Conservation (phyloP, 257 asterid species). For the Solanum peruvianum region DNA sequence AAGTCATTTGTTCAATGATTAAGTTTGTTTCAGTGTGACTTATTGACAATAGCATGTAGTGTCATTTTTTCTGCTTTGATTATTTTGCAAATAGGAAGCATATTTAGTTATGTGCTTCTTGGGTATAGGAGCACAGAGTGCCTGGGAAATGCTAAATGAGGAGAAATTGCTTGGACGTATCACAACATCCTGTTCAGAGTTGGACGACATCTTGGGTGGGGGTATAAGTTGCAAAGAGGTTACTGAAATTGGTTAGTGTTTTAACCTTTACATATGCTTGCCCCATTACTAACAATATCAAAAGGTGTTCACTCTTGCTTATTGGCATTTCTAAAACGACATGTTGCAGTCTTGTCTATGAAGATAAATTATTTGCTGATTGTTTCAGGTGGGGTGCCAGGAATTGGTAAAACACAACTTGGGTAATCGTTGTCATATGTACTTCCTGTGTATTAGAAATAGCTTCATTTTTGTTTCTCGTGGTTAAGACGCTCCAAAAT, state of each 20-base stretch:
- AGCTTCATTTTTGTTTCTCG: not conserved
- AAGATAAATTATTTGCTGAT: slow-evolving; percentile 5
- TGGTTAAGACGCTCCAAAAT: not conserved
- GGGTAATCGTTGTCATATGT: slow-evolving; percentile 45
- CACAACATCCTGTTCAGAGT: slow-evolving; percentile 74
- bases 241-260: slow-evolving; percentile 79
- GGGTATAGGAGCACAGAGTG: slow-evolving; percentile 69
- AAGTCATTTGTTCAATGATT: not conserved
- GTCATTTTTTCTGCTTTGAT: not conserved
- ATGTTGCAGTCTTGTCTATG: not conserved
- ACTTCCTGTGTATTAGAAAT: slow-evolving; percentile 1
- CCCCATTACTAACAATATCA: not conserved
- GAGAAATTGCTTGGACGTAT: slow-evolving; percentile 58
- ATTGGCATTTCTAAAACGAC: not conserved
- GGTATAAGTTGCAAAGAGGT: slow-evolving; percentile 87
- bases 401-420: slow-evolving; percentile 92
- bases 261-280: not conserved
- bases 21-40: not conserved
- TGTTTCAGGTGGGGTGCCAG: slow-evolving; percentile 90
- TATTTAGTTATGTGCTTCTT: not conserved
- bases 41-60: not conserved
- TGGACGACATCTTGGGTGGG: slow-evolving; percentile 83
- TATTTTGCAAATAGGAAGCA: not conserved
- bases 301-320: not conserved
- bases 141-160: slow-evolving; percentile 90